These are phyloP conservation scores for Candida boidinii DNA, from an alignment of 805 yeast genomes.

Conservation along the genomic window DNA sequence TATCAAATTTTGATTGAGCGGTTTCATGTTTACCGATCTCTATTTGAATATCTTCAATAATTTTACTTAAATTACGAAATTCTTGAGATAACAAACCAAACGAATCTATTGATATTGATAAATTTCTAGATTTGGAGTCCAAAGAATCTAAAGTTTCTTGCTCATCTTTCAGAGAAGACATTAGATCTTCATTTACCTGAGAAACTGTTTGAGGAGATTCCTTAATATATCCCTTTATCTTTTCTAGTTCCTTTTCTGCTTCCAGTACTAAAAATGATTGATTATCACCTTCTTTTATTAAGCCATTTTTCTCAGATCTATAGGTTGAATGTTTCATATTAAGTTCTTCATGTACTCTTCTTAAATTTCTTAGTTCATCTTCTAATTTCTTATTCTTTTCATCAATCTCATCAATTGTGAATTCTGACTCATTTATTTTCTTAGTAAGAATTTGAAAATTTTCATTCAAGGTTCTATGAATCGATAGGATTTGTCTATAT, in stretches of 20 bases:
- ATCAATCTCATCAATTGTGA: conserved; percentile 33
- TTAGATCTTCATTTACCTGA: conserved; percentile 45
- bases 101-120: conserved; percentile 48
- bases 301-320: conserved; percentile 49
- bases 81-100: conserved; percentile 44
- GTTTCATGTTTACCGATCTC: conserved; percentile 36
- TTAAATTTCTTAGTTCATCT: conserved; percentile 50
- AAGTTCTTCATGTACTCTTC: conserved; percentile 52
- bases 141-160: conserved; percentile 28
- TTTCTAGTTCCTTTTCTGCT: conserved; percentile 48
- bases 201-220: conserved; percentile 51
- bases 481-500: conserved; percentile 31
- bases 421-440: conserved; percentile 15
- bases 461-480: conserved; percentile 17
- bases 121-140: conserved; percentile 41
- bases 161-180: conserved; percentile 32
- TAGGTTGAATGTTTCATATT: conserved; percentile 56
- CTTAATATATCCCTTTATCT: conserved; percentile 48
- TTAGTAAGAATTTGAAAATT: conserved; percentile 9
- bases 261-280: conserved; percentile 49
- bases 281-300: conserved; percentile 54
- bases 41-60: conserved; percentile 40
- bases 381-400: conserved; percentile 50
- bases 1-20: conserved; percentile 27
- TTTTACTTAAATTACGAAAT: conserved; percentile 29